These are phyloP conservation scores for Lophium mytilinum DNA, from an alignment of 495 filamentous ascomycete species.

Conservation along the genomic window DNA sequence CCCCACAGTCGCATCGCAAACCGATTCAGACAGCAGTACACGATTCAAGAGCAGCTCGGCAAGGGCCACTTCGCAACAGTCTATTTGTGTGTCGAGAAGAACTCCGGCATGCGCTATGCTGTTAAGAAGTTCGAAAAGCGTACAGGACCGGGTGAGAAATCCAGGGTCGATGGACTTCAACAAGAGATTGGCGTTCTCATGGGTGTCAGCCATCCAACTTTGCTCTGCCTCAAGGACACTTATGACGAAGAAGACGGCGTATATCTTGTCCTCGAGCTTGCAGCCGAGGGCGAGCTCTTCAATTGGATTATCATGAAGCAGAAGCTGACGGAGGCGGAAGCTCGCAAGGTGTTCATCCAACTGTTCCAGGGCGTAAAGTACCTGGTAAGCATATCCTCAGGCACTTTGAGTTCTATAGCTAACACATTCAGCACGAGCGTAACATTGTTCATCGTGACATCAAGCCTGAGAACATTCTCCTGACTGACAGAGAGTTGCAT, in stretches of 20 bases:
- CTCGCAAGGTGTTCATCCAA: conserved; percentile 80
- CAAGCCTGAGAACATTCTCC: conserved; percentile 95
- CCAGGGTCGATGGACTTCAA: conserved; percentile 75
- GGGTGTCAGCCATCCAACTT: conserved; percentile 91
- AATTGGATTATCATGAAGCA: conserved; percentile 83
- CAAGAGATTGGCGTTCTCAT: conserved; percentile 95
- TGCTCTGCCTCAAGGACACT: conserved; percentile 89
- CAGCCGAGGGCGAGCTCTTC: conserved; percentile 88
- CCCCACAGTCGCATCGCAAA: conserved; percentile 66
- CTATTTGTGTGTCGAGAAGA: conserved; percentile 79
- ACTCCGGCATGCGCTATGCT: conserved; percentile 73
- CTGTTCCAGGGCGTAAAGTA: conserved; percentile 92
- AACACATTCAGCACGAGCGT: conserved; percentile 72
- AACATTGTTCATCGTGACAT: conserved; percentile 98
- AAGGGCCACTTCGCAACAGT: conserved; percentile 97
- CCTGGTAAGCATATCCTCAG: conserved; percentile 51
- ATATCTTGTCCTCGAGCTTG: conserved; percentile 87
- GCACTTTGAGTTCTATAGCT: background rate
- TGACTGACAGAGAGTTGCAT: conserved; percentile 71
- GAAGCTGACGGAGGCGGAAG: conserved; percentile 76
- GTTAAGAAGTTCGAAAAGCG: conserved; percentile 91
- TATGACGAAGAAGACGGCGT: conserved; percentile 88
- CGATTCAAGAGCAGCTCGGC: conserved; percentile 74
- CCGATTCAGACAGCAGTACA: conserved; percentile 79
- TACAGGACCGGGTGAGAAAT: conserved; percentile 65